These are phyloP conservation scores for Lyophyllum atratum DNA, from an alignment of 768 basidiomycete genomes.

Conservation along the genomic window DNA sequence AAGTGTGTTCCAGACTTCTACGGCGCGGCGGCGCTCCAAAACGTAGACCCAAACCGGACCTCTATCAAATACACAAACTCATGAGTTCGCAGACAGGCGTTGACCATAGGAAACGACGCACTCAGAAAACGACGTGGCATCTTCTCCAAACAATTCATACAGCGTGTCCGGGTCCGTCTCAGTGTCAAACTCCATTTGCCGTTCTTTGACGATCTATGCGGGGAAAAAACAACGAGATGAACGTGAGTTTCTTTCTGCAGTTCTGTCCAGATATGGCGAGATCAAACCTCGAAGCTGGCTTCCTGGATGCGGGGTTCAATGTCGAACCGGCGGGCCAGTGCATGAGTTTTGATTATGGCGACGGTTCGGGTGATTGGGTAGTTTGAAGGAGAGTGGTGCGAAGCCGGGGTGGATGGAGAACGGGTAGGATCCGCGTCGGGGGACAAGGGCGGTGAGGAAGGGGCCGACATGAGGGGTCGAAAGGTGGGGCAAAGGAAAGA, in stretches of 20 bases:
- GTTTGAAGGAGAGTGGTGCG: slow-evolving; percentile 16
- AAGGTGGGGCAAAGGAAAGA: not conserved
- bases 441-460: slow-evolving; percentile 22
- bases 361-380: slow-evolving; percentile 61
- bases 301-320: slow-evolving; percentile 80
- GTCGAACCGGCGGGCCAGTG: slow-evolving; percentile 70
- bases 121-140: slow-evolving; percentile 75
- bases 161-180: slow-evolving; percentile 81
- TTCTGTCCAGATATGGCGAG: slow-evolving; percentile 11
- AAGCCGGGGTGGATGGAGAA: not conserved
- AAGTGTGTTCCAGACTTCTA: slow-evolving; percentile 77
- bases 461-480: slow-evolving; percentile 13
- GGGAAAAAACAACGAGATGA: slow-evolving; percentile 10
- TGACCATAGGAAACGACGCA: slow-evolving; percentile 40
- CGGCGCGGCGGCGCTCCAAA: slow-evolving; percentile 78
- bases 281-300: slow-evolving; percentile 77
- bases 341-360: slow-evolving; percentile 84
- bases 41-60: slow-evolving; percentile 93
- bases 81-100: not conserved
- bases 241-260: slow-evolving; percentile 13
- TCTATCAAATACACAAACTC: slow-evolving; percentile 38
- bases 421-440: slow-evolving; percentile 17
- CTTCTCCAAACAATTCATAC: slow-evolving; percentile 79
- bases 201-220: slow-evolving; percentile 77
- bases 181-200: slow-evolving; percentile 87